phyloP scores from a whole-genome alignment of 768 basidiomycete species.

The Pleurotus salmoneostramineus region DNA sequence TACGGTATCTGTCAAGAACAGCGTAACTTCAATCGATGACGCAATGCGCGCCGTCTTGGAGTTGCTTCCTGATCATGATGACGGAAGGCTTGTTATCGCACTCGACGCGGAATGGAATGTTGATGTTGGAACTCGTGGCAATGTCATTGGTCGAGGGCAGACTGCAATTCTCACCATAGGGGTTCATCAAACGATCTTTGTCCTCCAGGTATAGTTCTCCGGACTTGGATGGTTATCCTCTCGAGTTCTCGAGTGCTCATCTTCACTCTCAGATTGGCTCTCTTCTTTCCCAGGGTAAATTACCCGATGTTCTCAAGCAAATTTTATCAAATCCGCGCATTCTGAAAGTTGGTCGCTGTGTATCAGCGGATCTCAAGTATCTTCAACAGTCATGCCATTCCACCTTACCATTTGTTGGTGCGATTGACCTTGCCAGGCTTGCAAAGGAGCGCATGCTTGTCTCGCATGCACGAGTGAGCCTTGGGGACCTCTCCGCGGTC shows the following conservation, averaged over 20 bases:
- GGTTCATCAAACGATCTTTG: slow-evolving; percentile 14
- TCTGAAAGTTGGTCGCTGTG: slow-evolving; percentile 11
- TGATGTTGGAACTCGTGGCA: slow-evolving; percentile 13
- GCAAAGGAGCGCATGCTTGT: slow-evolving; percentile 21
- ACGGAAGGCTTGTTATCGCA: background rate
- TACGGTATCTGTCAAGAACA: slow-evolving; percentile 10
- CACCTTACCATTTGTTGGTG: slow-evolving; percentile 1
- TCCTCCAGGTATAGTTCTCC: slow-evolving; percentile 12
- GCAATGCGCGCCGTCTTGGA: slow-evolving; percentile 2
- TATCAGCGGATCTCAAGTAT: slow-evolving; percentile 1
- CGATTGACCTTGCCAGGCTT: slow-evolving; percentile 20
- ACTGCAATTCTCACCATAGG: slow-evolving; percentile 19
- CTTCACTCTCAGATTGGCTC: background rate
- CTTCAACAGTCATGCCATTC: background rate
- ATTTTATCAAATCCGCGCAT: slow-evolving; percentile 10
- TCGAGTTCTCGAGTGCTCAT: too few species aligned
- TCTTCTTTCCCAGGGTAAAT: background rate
- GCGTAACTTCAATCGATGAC: slow-evolving; percentile 13
- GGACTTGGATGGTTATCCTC: background rate
- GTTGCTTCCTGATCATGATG: background rate
- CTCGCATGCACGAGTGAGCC: slow-evolving; percentile 15
- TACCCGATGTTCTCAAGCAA: slow-evolving; percentile 9
- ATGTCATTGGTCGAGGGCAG: slow-evolving; percentile 12
- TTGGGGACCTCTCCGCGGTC: slow-evolving; percentile 24
- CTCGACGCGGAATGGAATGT: slow-evolving; percentile 17